These are phyloP conservation scores for Barnettozyma pratensis DNA, from an alignment of 805 yeast species.

Conservation along the genomic window DNA sequence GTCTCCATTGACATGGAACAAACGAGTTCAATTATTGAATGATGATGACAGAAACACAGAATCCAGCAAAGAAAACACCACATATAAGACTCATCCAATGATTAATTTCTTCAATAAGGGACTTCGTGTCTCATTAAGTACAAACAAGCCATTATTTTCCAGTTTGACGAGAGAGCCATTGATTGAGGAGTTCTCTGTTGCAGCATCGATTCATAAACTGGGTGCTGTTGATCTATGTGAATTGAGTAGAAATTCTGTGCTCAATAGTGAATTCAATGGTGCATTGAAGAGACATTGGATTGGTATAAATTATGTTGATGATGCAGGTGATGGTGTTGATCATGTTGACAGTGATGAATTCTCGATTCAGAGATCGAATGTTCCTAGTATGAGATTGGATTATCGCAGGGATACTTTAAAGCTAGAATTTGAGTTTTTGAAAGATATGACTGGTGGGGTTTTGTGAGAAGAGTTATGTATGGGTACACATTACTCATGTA, in stretches of 20 bases:
- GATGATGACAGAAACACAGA: conserved; percentile 20
- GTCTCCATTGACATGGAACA: conserved; percentile 28
- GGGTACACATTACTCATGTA: no score
- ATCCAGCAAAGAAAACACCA: neutral
- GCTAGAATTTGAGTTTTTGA: conserved; percentile 18
- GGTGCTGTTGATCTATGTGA: conserved; percentile 25
- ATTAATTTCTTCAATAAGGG: conserved; percentile 24
- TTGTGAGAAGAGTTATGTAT: no score
- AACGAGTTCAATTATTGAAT: conserved; percentile 18
- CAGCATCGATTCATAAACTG: conserved; percentile 23
- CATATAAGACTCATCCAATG: conserved; percentile 21
- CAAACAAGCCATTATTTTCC: conserved; percentile 24
- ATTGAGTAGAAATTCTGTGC: conserved; percentile 23
- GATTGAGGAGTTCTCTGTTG: conserved; percentile 26
- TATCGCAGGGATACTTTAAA: conserved; percentile 19
- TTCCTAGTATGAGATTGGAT: conserved; percentile 24
- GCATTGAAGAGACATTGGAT: conserved; percentile 25
- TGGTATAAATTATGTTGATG: conserved; percentile 16
- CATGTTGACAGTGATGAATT: conserved; percentile 20
- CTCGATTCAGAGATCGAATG: conserved; percentile 23
- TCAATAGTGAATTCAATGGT: conserved; percentile 23
- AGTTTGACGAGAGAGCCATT: conserved; percentile 25
- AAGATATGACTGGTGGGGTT: conserved; percentile 1
- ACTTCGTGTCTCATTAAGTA: conserved; percentile 20
- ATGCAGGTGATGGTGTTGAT: conserved; percentile 3